Conservation (phyloP, 1,284 basidiomycete genomes). For the Marasmius oreades region DNA sequence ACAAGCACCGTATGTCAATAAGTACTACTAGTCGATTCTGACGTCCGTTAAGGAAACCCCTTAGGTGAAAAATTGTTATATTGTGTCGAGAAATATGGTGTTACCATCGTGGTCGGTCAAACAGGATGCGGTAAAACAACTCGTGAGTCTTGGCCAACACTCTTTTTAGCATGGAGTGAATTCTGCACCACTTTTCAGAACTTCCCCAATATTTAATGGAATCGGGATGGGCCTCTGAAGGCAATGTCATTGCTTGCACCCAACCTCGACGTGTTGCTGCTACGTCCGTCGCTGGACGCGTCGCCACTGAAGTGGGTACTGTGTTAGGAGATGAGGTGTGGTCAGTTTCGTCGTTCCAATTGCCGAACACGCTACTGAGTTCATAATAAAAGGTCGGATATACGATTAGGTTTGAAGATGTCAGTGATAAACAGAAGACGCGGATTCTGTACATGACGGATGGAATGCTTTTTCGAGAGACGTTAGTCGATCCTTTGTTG, state of each 20-base stretch:
- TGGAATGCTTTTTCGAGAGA: constrained; percentile 96
- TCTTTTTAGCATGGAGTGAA: constrained; percentile 6
- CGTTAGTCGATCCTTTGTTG: constrained; percentile 84
- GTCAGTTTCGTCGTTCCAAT: constrained; percentile 16
- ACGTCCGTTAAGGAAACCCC: not conserved
- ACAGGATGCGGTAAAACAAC: constrained; percentile 98
- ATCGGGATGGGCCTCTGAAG: constrained; percentile 82
- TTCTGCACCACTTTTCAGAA: constrained; percentile 47
- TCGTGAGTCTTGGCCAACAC: constrained; percentile 49
- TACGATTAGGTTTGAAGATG: constrained; percentile 96
- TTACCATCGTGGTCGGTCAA: constrained; percentile 89
- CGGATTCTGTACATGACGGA: constrained; percentile 98
- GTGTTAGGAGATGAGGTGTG: constrained; percentile 86
- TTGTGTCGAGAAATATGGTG: constrained; percentile 79
- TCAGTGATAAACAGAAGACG: constrained; percentile 77
- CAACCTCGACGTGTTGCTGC: constrained; percentile 96
- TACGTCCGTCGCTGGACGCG: constrained; percentile 88
- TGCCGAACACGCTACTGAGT: not conserved
- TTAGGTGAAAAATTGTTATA: constrained; percentile 77
- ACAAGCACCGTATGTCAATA: constrained; percentile 68
- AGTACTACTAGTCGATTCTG: not conserved
- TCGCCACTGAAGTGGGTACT: constrained; percentile 86
- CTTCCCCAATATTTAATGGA: constrained; percentile 93
- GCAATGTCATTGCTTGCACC: constrained; percentile 84
- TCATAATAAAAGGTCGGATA: constrained; percentile 77